These are phyloP conservation scores for Paspalum vaginatum DNA, from an alignment of 176 grass and related monocot species.

Conservation along the genomic window DNA sequence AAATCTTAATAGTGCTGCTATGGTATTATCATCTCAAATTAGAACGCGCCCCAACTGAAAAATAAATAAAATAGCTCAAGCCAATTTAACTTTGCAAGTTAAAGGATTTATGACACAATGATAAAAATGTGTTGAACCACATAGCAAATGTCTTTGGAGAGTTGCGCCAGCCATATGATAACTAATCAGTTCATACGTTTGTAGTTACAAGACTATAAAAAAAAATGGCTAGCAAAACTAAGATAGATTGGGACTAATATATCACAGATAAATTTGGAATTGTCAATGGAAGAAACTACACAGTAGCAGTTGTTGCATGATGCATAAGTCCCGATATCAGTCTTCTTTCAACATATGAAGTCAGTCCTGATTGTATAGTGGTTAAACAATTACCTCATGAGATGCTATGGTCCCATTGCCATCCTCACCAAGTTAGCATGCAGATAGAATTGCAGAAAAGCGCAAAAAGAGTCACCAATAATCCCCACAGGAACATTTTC, in stretches of 20 bases:
- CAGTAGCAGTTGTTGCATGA: not conserved
- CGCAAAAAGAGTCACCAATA: slow-evolving; percentile 50
- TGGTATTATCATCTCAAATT: too few species aligned
- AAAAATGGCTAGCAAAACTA: not conserved
- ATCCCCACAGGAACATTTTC: slow-evolving; percentile 66
- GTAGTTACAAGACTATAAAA: not conserved
- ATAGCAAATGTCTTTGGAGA: not conserved
- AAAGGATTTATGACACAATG: not conserved
- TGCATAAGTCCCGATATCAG: not conserved
- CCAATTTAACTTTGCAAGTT: not conserved
- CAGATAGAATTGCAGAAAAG: not conserved
- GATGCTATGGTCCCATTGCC: not conserved
- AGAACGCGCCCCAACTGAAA: not conserved
- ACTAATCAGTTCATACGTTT: not conserved
- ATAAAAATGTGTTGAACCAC: not conserved
- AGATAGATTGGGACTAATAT: slow-evolving; percentile 6
- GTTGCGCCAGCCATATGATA: too few species aligned
- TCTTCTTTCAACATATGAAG: not conserved
- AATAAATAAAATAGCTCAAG: too few species aligned
- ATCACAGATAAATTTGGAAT: slow-evolving; percentile 14
- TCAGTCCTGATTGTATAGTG: not conserved
- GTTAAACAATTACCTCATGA: slow-evolving; percentile 6
- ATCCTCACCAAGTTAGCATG: slow-evolving; percentile 21
- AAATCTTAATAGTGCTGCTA: too few species aligned
- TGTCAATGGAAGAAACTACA: not conserved